Conservation (phyloP, 306 rosid genomes). For the Citrullus mucosospermus region DNA sequence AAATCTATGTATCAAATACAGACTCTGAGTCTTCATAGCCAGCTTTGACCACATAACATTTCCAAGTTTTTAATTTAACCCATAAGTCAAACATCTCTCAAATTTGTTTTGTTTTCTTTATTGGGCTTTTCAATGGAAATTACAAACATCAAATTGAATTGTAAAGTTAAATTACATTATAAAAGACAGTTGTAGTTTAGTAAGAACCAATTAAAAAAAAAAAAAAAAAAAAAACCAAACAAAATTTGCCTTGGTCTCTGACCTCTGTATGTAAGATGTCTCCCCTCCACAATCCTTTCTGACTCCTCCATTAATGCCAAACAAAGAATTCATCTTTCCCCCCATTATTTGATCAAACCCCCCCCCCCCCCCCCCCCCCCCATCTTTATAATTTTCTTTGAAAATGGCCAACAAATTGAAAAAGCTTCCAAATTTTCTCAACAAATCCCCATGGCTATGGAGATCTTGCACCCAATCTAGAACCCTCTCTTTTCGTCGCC, state of each 20-base stretch:
- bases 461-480: conserved; percentile 57
- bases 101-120: background rate
- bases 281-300: conserved; percentile 15
- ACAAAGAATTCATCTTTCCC: conserved; percentile 16
- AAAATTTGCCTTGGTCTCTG: background rate
- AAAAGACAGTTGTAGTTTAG: background rate
- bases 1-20: background rate
- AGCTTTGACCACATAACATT: background rate
- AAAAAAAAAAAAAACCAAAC: background rate
- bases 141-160: background rate
- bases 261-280: background rate
- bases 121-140: background rate
- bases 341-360: background rate
- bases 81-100: background rate
- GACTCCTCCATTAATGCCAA: conserved; percentile 38
- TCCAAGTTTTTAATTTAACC: background rate
- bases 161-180: background rate
- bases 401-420: background rate
- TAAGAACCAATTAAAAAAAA: background rate
- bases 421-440: background rate
- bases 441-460: conserved; percentile 43
- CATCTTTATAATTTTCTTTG: background rate
- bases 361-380: too few species aligned
- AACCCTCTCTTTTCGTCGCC: conserved; percentile 57
- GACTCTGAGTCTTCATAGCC: background rate